Conservation (phyloP, 306 rosid genomes). For the Aeschynomene evenia region DNA sequence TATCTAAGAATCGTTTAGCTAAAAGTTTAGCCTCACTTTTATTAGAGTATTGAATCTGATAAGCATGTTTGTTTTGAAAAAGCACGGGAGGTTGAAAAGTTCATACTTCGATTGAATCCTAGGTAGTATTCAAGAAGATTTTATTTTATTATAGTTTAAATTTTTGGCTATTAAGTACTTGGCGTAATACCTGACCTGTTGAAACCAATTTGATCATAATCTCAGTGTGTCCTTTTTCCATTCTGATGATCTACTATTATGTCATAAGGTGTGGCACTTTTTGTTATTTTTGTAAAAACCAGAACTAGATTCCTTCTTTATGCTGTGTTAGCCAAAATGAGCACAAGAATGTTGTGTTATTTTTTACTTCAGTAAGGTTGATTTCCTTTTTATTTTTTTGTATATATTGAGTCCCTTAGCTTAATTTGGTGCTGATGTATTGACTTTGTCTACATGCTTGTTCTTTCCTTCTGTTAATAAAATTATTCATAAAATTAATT, state of each 20-base stretch:
- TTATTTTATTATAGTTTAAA: too few species aligned
- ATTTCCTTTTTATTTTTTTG: constrained; percentile 4
- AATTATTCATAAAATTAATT: too few species aligned
- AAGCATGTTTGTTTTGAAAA: not conserved
- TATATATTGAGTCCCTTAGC: not conserved
- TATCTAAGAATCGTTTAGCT: too few species aligned
- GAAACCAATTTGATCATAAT: too few species aligned
- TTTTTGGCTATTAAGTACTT: too few species aligned
- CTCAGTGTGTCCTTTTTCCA: too few species aligned
- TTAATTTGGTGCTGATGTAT: constrained; percentile 19
- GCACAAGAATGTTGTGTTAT: not conserved
- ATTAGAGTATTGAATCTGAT: not conserved
- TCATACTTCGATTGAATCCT: not conserved
- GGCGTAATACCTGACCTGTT: too few species aligned
- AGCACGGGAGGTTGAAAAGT: not conserved
- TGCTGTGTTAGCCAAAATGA: not conserved
- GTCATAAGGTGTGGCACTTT: not conserved
- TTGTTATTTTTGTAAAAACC: not conserved
- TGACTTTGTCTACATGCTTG: constrained; percentile 5
- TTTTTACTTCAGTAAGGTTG: not conserved
- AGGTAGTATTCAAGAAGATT: too few species aligned
- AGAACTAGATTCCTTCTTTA: not conserved
- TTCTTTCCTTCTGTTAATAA: constrained; percentile 18
- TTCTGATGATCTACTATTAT: too few species aligned
- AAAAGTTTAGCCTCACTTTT: too few species aligned